These are phyloP conservation scores for Hysterangium stoloniferum DNA, from an alignment of 768 basidiomycete genomes.

Conservation along the genomic window DNA sequence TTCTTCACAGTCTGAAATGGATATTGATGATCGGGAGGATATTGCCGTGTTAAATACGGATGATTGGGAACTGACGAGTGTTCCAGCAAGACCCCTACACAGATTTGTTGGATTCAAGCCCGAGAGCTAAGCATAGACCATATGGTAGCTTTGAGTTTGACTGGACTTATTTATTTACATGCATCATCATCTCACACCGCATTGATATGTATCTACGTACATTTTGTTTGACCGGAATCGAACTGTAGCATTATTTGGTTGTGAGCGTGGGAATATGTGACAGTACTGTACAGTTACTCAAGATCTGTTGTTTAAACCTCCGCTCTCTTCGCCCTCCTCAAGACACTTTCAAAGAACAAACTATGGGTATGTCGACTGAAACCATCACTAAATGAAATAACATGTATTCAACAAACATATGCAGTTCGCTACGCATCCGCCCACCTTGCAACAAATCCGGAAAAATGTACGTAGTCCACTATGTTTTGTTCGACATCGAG, in stretches of 20 bases:
- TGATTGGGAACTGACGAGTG: conserved; percentile 7
- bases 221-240: not conserved
- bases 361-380: conserved; percentile 6
- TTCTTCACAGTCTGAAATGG: conserved; percentile 3
- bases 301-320: not conserved
- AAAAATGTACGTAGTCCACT: conserved; percentile 67
- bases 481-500: conserved; percentile 7
- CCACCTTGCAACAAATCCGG: conserved; percentile 81
- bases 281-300: too few species aligned
- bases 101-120: conserved; percentile 13
- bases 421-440: conserved; percentile 92
- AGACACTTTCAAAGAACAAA: not conserved
- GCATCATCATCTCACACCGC: not conserved
- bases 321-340: conserved; percentile 1
- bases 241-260: not conserved
- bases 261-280: too few species aligned
- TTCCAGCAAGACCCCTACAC: conserved; percentile 3
- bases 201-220: not conserved
- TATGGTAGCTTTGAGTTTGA: not conserved
- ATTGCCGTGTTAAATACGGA: not conserved
- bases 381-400: not conserved
- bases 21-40: conserved; percentile 8
- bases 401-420: not conserved
- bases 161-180: not conserved
- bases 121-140: too few species aligned